Percentiles rank a stretch among this genome's conserved stretches.
phyloP scores from a whole-genome alignment of 371 early-diverging fungal species.

The Mortierella sp. region DNA sequence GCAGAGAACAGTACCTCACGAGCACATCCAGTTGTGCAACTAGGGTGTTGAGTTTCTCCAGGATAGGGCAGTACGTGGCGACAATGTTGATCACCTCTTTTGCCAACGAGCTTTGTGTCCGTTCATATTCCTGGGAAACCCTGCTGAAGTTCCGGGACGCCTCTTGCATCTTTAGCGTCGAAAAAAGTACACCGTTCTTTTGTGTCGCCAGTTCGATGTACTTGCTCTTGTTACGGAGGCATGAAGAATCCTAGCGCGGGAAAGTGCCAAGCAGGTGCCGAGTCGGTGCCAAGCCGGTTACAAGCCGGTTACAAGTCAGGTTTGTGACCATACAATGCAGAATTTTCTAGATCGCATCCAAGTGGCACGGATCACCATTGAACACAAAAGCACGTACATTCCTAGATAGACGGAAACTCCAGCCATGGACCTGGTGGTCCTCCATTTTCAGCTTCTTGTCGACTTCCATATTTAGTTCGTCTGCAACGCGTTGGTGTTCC shows the following conservation, averaged over 20 bases:
- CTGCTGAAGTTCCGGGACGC: constrained; percentile 38
- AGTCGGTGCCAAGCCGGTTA: too few species aligned
- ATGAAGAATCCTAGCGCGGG: constrained; percentile 74
- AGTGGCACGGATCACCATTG: too few species aligned
- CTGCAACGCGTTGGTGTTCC: constrained; percentile 73
- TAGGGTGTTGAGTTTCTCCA: constrained; percentile 80
- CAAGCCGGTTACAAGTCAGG: too few species aligned
- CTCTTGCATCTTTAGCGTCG: constrained; percentile 73
- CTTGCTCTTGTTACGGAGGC: constrained; percentile 70
- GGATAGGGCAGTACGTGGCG: constrained; percentile 83
- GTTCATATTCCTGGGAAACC: constrained; percentile 67
- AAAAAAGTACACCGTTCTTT: constrained; percentile 90
- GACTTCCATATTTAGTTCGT: constrained; percentile 76
- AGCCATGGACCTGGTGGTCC: constrained; percentile 80
- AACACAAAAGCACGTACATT: constrained; percentile 57
- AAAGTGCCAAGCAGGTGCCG: too few species aligned
- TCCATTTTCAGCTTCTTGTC: constrained; percentile 94
- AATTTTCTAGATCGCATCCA: too few species aligned
- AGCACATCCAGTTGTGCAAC: constrained; percentile 91
- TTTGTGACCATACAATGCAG: too few species aligned
- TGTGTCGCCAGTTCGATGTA: constrained; percentile 92
- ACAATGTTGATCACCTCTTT: constrained; percentile 88
- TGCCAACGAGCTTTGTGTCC: constrained; percentile 78
- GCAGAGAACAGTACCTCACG: constrained; percentile 59
- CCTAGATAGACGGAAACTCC: constrained; percentile 89